A percentile compares a stretch with the other conserved stretches of the same genome.
Conservation (phyloP, 2,329 filamentous ascomycete genomes). For the Arthrobotrys pseudoclavata region DNA sequence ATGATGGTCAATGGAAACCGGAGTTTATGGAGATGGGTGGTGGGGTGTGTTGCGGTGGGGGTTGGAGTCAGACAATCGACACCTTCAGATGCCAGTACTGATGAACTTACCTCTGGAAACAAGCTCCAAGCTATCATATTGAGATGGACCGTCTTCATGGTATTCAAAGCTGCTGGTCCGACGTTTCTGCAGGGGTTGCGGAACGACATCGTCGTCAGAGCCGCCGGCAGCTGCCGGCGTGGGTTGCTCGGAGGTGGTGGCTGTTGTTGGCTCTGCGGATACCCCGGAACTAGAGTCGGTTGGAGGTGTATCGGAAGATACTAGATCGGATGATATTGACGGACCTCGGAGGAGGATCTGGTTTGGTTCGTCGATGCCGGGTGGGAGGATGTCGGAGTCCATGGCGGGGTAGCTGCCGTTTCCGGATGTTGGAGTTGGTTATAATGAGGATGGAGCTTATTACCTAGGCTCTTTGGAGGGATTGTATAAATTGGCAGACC, state of each 20-base stretch:
- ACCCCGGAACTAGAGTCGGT: constrained; percentile 8
- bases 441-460: not conserved
- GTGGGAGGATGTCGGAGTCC: constrained; percentile 44
- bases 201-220: constrained; percentile 13
- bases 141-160: constrained; percentile 50
- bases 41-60: constrained; percentile 20
- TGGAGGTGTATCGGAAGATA: not conserved
- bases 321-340: not conserved
- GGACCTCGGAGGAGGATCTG: constrained; percentile 38
- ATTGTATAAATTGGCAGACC: too few species aligned
- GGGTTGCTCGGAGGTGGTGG: constrained; percentile 19
- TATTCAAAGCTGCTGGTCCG: constrained; percentile 58
- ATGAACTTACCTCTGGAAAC: constrained; percentile 34
- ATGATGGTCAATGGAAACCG: not conserved
- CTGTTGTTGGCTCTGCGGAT: not conserved
- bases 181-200: constrained; percentile 45
- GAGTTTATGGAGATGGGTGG: not conserved
- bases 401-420: constrained; percentile 29
- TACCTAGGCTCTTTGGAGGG: not conserved
- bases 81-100: not conserved
- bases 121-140: constrained; percentile 53
- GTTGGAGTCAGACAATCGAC: not conserved
- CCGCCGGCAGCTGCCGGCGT: not conserved
- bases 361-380: constrained; percentile 41
- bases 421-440: not conserved